Evolutionary conservation across 2,329 filamentous ascomycete genomes (phyloP).

Genomic region (Colletotrichum tabaci): DNA sequence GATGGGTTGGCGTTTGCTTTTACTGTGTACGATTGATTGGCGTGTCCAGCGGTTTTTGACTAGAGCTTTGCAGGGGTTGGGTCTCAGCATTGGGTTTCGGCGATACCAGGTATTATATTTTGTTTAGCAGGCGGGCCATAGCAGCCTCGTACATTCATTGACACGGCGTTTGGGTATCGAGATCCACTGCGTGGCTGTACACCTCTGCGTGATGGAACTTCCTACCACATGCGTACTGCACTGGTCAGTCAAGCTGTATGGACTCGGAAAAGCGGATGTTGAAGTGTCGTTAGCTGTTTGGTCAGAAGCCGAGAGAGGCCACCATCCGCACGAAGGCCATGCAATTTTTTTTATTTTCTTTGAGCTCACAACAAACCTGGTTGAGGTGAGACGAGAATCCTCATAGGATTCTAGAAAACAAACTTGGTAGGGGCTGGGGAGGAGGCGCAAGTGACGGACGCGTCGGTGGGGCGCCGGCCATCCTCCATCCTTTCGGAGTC

Average conservation of each 20-base stretch:
- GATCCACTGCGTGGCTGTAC: too few relatives aligned
- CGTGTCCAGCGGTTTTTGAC: conserved; percentile 11
- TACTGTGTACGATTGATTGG: background rate
- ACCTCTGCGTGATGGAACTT: background rate
- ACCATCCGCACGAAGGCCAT: too few relatives aligned
- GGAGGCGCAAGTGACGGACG: background rate
- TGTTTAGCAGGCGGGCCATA: background rate
- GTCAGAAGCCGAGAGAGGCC: too few relatives aligned
- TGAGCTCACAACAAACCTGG: background rate
- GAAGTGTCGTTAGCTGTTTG: too few relatives aligned
- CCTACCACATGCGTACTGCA: background rate
- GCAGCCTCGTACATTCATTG: conserved; percentile 16
- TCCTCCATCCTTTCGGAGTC: background rate
- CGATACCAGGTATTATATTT: conserved; percentile 27
- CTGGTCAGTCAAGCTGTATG: too few relatives aligned
- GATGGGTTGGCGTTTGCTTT: background rate
- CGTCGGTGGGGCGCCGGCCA: too few relatives aligned
- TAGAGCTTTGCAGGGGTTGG: background rate
- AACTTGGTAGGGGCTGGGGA: too few relatives aligned
- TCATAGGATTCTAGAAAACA: background rate
- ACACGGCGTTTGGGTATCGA: background rate
- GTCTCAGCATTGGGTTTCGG: conserved; percentile 14
- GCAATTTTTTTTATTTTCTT: too few relatives aligned
- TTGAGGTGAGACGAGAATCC: too few relatives aligned
- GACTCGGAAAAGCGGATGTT: too few relatives aligned